These are phyloP conservation scores for Phytopythium montanum DNA, from an alignment of 352 stramenopile genomes.

Conservation along the genomic window DNA sequence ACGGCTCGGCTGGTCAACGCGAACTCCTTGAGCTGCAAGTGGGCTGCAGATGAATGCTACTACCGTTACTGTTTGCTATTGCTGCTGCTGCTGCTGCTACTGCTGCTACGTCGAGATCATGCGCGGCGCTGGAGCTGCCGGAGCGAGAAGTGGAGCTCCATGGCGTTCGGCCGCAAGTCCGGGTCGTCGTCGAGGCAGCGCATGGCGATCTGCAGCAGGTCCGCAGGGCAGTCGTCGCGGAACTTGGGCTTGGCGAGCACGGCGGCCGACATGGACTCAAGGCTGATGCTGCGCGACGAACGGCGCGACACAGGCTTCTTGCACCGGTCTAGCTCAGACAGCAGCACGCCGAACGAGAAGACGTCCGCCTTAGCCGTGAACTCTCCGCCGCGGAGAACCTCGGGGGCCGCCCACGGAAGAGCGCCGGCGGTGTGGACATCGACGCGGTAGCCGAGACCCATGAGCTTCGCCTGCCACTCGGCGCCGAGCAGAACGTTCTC, in stretches of 20 bases:
- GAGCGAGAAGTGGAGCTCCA: conserved; percentile 64
- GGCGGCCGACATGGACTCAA: conserved; percentile 16
- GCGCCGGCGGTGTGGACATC: conserved; percentile 28
- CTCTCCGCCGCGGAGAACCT: conserved; percentile 52
- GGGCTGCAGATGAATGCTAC: too few species aligned
- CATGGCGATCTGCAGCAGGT: conserved; percentile 36
- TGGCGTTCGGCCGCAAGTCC: conserved; percentile 38
- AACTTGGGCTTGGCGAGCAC: conserved; percentile 36
- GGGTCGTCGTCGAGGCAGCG: conserved; percentile 45
- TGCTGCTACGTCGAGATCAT: not conserved
- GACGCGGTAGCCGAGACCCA: conserved; percentile 45
- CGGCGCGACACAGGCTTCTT: conserved; percentile 28
- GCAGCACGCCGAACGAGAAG: conserved; percentile 65
- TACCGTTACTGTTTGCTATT: not conserved
- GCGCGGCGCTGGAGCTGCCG: conserved; percentile 21
- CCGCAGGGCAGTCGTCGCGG: conserved; percentile 32
- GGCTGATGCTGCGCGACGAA: conserved; percentile 12
- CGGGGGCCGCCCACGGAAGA: conserved; percentile 44
- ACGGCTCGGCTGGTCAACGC: too few species aligned
- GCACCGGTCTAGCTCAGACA: conserved; percentile 65
- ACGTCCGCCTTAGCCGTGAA: conserved; percentile 64
- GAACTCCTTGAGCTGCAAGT: too few species aligned
- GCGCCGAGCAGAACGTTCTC: conserved; percentile 58
- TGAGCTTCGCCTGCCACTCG: conserved; percentile 52
- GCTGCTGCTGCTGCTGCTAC: not conserved